Evolutionary conservation across 2,329 filamentous ascomycete species (phyloP), one percentile per base, ranked within the genome.

Genomic region (Ophiostoma angusticollis): DNA sequence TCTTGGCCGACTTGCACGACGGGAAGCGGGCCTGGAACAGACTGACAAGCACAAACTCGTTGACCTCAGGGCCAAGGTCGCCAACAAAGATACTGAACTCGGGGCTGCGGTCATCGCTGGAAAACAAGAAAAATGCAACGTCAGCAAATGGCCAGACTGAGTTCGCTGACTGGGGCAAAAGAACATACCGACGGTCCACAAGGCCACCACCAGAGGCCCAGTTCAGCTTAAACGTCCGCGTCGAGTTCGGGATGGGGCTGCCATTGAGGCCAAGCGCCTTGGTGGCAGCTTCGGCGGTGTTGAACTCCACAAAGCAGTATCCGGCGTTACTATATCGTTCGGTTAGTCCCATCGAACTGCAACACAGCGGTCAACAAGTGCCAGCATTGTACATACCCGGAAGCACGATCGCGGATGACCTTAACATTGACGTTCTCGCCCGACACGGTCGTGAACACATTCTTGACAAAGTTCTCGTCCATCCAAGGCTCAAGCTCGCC

Each of bases 321-420:
- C 91, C 91, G 48, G 91, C 91, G 60, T 95, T 98, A 53, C 85
- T 93, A 57, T 3, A 16, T n/a, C n/a, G n/a, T n/a, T n/a, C n/a
- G n/a, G n/a, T n/a, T n/a, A n/a, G n/a, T n/a, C n/a, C n/a, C n/a
- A n/a, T 9, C 6, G 11, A 11, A 3, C 5, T 21, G 24, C 6
- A 5, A 32, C 9, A 24, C 8, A 6, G 35, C 39, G 27, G 37
- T 31, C 11, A 17, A 31, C 4, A 16, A 24, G 1, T 19, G 6
- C 11, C n/a, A n/a, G 13, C 16, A 11, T 25, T 1, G 16, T n/a
- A 52, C 67, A 40, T 62, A 94, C 86, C 89, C 91, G 57, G 89
- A 95, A 62, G 94, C 94, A 64, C 95, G 95, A 68, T 98, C 91
- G 49, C 91, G 84, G 54, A 98, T 98, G 73, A 98, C 94, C 75